Conservation (phyloP, 1,284 basidiomycete genomes). For the Leccinum fallax region DNA sequence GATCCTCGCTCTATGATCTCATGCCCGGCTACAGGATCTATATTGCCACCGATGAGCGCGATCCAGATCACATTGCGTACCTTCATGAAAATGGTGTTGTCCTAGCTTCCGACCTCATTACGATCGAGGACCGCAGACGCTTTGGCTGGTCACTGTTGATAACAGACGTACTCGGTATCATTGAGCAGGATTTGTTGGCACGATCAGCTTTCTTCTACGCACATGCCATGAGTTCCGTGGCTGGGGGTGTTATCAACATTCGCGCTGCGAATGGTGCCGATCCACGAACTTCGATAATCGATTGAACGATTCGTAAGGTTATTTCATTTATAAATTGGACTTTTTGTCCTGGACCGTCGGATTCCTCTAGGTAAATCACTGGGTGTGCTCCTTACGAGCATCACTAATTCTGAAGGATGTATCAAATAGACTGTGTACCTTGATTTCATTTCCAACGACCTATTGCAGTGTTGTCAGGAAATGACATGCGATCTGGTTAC, state of each 20-base stretch:
- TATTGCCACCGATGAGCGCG: slow-evolving; percentile 51
- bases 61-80: slow-evolving; percentile 38
- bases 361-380: neutral
- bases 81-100: slow-evolving; percentile 36
- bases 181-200: slow-evolving; percentile 48
- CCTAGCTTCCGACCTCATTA: slow-evolving; percentile 45
- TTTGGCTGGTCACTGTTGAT: slow-evolving; percentile 49
- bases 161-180: slow-evolving; percentile 47
- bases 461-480: neutral
- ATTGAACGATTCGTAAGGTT: slow-evolving; percentile 14
- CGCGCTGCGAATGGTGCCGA: slow-evolving; percentile 45
- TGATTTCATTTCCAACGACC: neutral
- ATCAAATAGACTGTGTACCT: neutral
- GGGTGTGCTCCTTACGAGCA: neutral
- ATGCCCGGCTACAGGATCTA: slow-evolving; percentile 40
- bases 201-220: slow-evolving; percentile 47
- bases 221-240: slow-evolving; percentile 49
- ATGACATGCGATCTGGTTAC: neutral
- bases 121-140: slow-evolving; percentile 41
- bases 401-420: neutral
- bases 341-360: neutral
- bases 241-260: slow-evolving; percentile 40
- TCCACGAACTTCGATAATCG: slow-evolving; percentile 36
- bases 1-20: slow-evolving; percentile 2
- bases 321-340: neutral